These are phyloP conservation scores for Debaryomyces sp. DNA, from an alignment of 1,139 yeast genomes.

Conservation along the genomic window DNA sequence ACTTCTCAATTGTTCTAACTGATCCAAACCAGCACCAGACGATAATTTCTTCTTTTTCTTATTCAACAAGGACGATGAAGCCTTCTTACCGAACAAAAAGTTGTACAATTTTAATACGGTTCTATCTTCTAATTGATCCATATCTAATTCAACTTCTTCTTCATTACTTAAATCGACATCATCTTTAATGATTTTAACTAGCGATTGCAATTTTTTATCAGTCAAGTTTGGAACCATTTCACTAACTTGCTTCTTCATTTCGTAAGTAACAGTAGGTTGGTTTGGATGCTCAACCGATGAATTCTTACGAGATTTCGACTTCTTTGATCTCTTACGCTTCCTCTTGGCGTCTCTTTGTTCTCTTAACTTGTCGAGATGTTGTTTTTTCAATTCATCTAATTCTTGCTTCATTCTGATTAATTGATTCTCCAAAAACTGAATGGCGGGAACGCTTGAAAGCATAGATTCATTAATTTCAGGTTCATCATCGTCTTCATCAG, in stretches of 20 bases:
- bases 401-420: conserved; percentile 83
- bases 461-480: conserved; percentile 74
- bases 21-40: conserved; percentile 73
- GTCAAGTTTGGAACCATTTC: conserved; percentile 80
- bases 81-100: conserved; percentile 66
- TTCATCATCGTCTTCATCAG: conserved; percentile 60
- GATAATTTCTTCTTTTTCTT: conserved; percentile 58
- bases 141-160: conserved; percentile 87
- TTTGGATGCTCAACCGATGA: conserved; percentile 12
- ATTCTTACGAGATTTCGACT: conserved; percentile 21
- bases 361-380: conserved; percentile 59
- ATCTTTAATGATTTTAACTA: conserved; percentile 82
- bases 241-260: conserved; percentile 93
- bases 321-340: conserved; percentile 52
- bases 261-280: conserved; percentile 71
- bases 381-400: conserved; percentile 76
- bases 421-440: conserved; percentile 85
- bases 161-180: conserved; percentile 80
- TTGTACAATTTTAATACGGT: conserved; percentile 85
- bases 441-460: conserved; percentile 80
- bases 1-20: conserved; percentile 81
- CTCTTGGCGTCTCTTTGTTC: conserved; percentile 47
- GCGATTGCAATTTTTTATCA: conserved; percentile 81
- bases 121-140: conserved; percentile 87
- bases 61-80: conserved; percentile 33